Conservation (phyloP, 345 rosid species). For the Isatis tinctoria region DNA sequence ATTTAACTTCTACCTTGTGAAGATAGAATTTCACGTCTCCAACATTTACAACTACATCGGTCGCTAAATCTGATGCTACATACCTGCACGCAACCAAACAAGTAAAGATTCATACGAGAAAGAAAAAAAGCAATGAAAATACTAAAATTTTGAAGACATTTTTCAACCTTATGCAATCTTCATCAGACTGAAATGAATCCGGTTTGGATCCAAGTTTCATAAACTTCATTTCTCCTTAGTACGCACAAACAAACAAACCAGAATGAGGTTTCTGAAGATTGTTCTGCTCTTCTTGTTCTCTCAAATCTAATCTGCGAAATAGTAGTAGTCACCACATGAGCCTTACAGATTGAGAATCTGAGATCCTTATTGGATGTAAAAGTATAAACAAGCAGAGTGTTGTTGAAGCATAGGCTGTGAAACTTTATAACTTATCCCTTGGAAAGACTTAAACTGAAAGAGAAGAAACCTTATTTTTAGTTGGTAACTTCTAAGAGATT, state of each 20-base stretch:
- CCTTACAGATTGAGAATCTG: slow-evolving; percentile 1
- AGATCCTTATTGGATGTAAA: slow-evolving; percentile 35
- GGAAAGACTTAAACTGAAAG: slow-evolving; percentile 14
- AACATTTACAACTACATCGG: slow-evolving; percentile 51
- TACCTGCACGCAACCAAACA: slow-evolving; percentile 35
- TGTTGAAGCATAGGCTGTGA: slow-evolving; percentile 28
- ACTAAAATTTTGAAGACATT: not conserved
- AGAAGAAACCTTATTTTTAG: slow-evolving; percentile 21
- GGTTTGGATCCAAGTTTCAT: slow-evolving; percentile 95
- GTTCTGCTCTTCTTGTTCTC: slow-evolving; percentile 6
- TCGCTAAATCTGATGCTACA: slow-evolving; percentile 60
- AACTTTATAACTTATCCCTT: not conserved
- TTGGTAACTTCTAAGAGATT: slow-evolving; percentile 12
- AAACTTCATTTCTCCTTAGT: slow-evolving; percentile 56
- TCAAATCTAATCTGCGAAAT: not conserved
- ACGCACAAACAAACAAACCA: not conserved
- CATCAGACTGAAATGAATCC: slow-evolving; percentile 67
- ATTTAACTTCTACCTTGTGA: slow-evolving; percentile 49
- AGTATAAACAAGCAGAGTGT: slow-evolving; percentile 23
- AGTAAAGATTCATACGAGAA: not conserved
- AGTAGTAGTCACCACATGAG: not conserved
- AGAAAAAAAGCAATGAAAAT: not conserved
- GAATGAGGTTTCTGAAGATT: not conserved
- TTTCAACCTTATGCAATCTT: slow-evolving; percentile 50
- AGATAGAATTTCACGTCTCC: slow-evolving; percentile 59